Percentiles rank a stretch among this genome's conserved stretches.
phyloP scores from a whole-genome alignment of 2,329 filamentous ascomycete species.

The Colletotrichum tropicale region DNA sequence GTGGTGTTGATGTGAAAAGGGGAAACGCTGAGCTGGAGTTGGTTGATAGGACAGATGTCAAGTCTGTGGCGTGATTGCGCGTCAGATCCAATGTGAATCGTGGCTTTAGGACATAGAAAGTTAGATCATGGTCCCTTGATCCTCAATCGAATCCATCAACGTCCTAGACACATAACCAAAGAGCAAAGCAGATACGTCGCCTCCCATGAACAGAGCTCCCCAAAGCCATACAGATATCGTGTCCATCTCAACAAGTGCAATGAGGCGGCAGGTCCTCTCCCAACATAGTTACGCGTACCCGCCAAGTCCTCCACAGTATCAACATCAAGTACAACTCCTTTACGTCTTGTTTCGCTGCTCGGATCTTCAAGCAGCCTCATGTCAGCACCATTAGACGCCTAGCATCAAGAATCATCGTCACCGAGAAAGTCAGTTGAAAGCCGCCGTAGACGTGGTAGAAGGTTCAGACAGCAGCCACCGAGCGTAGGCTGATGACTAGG shows the following conservation, averaged over 20 bases:
- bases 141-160: not conserved
- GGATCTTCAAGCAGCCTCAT: not conserved
- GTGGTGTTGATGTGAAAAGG: not conserved
- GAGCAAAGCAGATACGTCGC: accelerated
- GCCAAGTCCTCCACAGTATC: accelerated
- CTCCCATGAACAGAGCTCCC: accelerated
- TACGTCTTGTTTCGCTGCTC: not conserved
- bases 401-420: no score
- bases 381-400: no score
- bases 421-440: no score
- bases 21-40: not conserved
- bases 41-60: not conserved
- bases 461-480: no score
- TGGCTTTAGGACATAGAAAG: not conserved
- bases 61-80: accelerated
- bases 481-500: no score
- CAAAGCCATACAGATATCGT: no score
- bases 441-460: no score
- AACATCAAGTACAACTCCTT: not conserved
- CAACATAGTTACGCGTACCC: accelerated
- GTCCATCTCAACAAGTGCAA: not conserved
- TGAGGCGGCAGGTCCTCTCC: not conserved
- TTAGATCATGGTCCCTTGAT: not conserved
- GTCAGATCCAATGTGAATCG: accelerated
- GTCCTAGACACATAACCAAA: accelerated